Percentiles rank a stretch among this genome's conserved stretches.
phyloP scores from a whole-genome alignment of 2,329 filamentous ascomycete genomes.

The Trichoderma citrinoviride region DNA sequence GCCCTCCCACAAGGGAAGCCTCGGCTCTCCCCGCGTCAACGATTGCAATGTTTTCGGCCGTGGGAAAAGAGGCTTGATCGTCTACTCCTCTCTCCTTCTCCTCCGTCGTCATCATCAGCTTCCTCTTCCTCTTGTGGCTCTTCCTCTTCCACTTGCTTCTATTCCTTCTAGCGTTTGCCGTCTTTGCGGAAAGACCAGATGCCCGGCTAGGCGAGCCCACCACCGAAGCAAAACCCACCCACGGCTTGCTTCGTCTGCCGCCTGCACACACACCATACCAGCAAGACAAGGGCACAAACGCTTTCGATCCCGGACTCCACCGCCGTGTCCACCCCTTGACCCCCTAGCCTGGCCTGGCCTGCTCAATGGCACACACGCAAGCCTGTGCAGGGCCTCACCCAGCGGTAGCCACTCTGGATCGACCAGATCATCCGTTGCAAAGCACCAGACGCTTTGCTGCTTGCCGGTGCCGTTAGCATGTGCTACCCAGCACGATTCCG shows the following conservation, averaged over 20 bases:
- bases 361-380: conserved; percentile 17
- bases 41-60: not conserved
- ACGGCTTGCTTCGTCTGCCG: not conserved
- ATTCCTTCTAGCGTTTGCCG: not conserved
- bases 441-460: not conserved
- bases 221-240: not conserved
- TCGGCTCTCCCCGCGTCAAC: too few relatives aligned
- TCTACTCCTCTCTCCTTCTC: not conserved
- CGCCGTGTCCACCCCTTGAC: conserved; percentile 1
- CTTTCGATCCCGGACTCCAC: conserved; percentile 12
- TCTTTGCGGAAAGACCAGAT: not conserved
- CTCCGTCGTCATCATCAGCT: not conserved
- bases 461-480: not conserved
- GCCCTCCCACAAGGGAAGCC: too few relatives aligned
- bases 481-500: too few relatives aligned
- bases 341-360: not conserved
- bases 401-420: conserved; percentile 7
- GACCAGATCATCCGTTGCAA: conserved; percentile 5
- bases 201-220: conserved; percentile 5
- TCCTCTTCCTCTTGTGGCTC: not conserved
- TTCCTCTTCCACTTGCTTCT: not conserved
- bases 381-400: conserved; percentile 1
- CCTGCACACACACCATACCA: not conserved
- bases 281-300: not conserved
- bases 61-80: not conserved